Conservation (phyloP, 2,329 filamentous ascomycete genomes). For the Macrophomina phaseolina region DNA sequence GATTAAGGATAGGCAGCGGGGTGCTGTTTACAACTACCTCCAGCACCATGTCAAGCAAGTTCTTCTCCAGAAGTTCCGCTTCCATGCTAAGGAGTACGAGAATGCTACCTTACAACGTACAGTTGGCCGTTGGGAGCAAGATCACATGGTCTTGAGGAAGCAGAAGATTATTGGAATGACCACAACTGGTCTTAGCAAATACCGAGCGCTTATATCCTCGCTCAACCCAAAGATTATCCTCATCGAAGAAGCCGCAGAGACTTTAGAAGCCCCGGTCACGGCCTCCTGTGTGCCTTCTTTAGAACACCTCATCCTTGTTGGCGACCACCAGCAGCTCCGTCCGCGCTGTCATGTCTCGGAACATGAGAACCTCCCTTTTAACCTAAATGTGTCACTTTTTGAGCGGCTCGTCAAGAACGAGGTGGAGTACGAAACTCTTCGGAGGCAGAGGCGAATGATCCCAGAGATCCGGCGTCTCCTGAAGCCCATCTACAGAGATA, state of each 20-base stretch:
- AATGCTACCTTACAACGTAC: constrained; percentile 59
- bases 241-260: constrained; percentile 82
- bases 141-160: constrained; percentile 66
- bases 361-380: constrained; percentile 66
- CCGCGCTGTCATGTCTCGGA: constrained; percentile 69
- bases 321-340: constrained; percentile 80
- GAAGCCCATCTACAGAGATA: constrained; percentile 64
- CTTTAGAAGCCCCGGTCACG: constrained; percentile 67
- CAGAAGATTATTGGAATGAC: constrained; percentile 70
- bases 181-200: constrained; percentile 82
- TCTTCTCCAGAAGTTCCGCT: constrained; percentile 55
- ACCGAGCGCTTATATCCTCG: constrained; percentile 71
- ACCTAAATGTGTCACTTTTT: constrained; percentile 77
- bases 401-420: constrained; percentile 74
- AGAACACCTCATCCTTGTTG: constrained; percentile 71
- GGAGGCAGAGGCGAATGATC: constrained; percentile 75
- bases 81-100: constrained; percentile 58
- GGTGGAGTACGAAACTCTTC: constrained; percentile 68
- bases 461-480: constrained; percentile 68
- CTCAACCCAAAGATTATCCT: constrained; percentile 71
- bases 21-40: constrained; percentile 70
- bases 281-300: constrained; percentile 66
- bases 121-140: constrained; percentile 63
- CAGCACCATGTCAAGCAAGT: constrained; percentile 60
- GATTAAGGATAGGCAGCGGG: constrained; percentile 62